Conservation (phyloP, 2,329 filamentous ascomycete genomes). For the Alternaria longipes region DNA sequence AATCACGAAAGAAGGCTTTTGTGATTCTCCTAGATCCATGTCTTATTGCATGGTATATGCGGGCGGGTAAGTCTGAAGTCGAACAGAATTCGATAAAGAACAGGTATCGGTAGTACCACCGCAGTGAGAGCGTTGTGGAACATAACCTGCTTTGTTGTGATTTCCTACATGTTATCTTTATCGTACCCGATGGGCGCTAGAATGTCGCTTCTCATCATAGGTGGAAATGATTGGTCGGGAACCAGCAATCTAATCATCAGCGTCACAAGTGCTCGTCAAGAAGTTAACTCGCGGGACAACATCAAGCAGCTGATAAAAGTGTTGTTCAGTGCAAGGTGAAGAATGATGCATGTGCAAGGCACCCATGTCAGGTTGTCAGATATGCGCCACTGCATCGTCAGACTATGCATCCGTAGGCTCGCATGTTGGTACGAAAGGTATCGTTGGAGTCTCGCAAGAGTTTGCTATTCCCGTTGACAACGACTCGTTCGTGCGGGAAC, state of each 20-base stretch:
- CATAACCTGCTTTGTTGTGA: neutral
- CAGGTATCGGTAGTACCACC: neutral
- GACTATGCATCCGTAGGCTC: neutral
- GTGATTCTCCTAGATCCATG: neutral
- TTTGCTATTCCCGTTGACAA: neutral
- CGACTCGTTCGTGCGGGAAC: neutral
- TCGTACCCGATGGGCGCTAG: slow-evolving; percentile 2
- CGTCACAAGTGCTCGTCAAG: neutral
- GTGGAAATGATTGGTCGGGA: neutral
- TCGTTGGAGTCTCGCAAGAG: neutral
- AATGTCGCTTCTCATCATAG: neutral
- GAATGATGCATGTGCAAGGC: neutral
- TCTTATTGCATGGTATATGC: neutral
- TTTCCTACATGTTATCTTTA: neutral
- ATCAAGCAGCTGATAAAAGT: no score
- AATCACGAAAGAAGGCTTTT: neutral
- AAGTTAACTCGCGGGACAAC: neutral
- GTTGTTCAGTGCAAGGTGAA: neutral
- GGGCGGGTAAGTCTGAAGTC: neutral
- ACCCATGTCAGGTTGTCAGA: neutral
- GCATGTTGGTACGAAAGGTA: neutral
- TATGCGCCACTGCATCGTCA: neutral
- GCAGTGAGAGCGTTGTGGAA: neutral
- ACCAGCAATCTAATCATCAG: neutral
- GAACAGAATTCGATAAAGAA: neutral